A percentile compares a stretch with the other conserved stretches of the same genome.
phyloP scores from a whole-genome alignment of 2,329 filamentous ascomycete genomes.

The Nothophaeocryptopus gaeumannii region DNA sequence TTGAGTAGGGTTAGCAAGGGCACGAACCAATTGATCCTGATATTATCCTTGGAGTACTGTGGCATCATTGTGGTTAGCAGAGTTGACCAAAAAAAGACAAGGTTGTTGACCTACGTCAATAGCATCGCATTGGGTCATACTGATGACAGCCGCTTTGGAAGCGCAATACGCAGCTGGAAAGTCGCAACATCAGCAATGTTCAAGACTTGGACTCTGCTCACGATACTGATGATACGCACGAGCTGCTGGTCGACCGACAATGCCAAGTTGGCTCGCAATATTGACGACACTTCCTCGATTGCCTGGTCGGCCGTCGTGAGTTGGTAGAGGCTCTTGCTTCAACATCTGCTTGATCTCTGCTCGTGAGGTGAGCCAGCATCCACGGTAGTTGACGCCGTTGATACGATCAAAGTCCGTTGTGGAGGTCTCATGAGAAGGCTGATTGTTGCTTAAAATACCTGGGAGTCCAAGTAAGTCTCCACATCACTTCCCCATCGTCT shows the following conservation, averaged over 20 bases:
- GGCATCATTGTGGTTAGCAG: background rate
- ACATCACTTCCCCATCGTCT: background rate
- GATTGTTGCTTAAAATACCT: slow-evolving; percentile 42
- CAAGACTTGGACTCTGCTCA: background rate
- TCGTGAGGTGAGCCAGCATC: slow-evolving; percentile 46
- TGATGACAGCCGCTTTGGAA: slow-evolving; percentile 47
- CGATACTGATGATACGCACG: slow-evolving; percentile 33
- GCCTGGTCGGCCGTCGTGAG: slow-evolving; percentile 45
- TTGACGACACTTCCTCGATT: slow-evolving; percentile 47
- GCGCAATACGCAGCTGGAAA: slow-evolving; percentile 48
- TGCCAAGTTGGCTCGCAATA: slow-evolving; percentile 44
- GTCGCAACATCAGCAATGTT: background rate
- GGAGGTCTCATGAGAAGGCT: slow-evolving; percentile 37
- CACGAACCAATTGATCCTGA: slow-evolving; percentile 41
- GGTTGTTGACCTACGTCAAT: slow-evolving; percentile 45
- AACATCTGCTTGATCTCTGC: slow-evolving; percentile 46
- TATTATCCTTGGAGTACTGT: slow-evolving; percentile 47
- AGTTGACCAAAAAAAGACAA: too few species aligned
- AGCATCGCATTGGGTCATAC: slow-evolving; percentile 49
- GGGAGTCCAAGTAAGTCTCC: background rate
- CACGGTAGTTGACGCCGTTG: slow-evolving; percentile 45
- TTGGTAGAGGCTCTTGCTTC: slow-evolving; percentile 42
- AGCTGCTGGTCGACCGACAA: slow-evolving; percentile 44
- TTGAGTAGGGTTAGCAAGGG: background rate
- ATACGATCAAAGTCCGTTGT: slow-evolving; percentile 44